phyloP scores from a whole-genome alignment of 495 filamentous ascomycete genomes.

The Daldinia concentrica region DNA sequence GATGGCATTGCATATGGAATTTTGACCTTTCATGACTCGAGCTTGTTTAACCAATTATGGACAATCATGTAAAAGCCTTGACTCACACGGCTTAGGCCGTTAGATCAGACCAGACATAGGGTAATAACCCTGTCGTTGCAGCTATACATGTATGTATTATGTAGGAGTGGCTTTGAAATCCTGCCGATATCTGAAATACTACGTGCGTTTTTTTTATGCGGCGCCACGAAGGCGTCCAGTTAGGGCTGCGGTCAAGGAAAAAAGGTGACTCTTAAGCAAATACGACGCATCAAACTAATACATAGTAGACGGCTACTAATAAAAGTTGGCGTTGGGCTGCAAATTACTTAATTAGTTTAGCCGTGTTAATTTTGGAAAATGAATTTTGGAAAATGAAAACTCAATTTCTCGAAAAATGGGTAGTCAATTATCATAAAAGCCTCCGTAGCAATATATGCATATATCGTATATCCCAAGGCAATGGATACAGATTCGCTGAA shows the following conservation, averaged over 20 bases:
- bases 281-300: slow-evolving; percentile 17
- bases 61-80: slow-evolving; percentile 5
- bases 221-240: slow-evolving; percentile 18
- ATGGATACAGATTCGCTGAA: slow-evolving; percentile 40
- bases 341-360: slow-evolving; percentile 2
- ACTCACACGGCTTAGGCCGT: slow-evolving; percentile 13
- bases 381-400: background rate
- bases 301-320: background rate
- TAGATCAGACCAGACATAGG: slow-evolving; percentile 10
- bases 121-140: slow-evolving; percentile 4
- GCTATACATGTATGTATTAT: slow-evolving; percentile 8
- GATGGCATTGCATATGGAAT: slow-evolving; percentile 17
- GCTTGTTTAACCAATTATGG: slow-evolving; percentile 1
- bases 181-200: background rate
- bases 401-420: background rate
- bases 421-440: slow-evolving; percentile 24
- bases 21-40: background rate
- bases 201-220: slow-evolving; percentile 12
- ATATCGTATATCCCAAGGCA: slow-evolving; percentile 30
- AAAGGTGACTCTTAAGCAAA: slow-evolving; percentile 17
- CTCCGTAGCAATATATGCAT: slow-evolving; percentile 6
- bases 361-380: background rate
- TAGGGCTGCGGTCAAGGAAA: slow-evolving; percentile 10
- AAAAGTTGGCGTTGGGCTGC: background rate
- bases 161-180: background rate